Evolutionary conservation across 805 yeast species (phyloP).

Genomic region (Pichia sporocuriosa): DNA sequence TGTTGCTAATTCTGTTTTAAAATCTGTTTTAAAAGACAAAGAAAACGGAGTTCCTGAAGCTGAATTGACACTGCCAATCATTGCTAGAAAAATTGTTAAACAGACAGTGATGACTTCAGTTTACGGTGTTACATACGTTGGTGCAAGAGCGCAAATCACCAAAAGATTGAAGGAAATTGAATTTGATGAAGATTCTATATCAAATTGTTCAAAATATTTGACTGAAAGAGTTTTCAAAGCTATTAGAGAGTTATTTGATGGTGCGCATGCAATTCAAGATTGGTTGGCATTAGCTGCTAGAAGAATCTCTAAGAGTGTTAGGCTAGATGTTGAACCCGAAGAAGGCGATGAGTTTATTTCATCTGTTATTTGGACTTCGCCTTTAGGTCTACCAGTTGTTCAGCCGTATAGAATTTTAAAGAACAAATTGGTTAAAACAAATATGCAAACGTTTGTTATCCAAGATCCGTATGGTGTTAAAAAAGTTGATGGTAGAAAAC

Average conservation of each 20-base stretch:
- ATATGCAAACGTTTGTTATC: constrained; percentile 80
- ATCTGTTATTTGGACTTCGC: constrained; percentile 96
- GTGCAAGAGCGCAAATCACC: constrained; percentile 84
- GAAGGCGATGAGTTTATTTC: constrained; percentile 64
- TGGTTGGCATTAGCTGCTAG: constrained; percentile 90
- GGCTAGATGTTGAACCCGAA: constrained; percentile 53
- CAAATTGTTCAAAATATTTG: constrained; percentile 49
- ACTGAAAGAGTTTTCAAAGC: constrained; percentile 76
- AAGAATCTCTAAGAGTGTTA: constrained; percentile 68
- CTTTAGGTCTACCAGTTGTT: constrained; percentile 90
- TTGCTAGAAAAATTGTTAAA: constrained; percentile 83
- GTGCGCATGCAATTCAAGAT: constrained; percentile 93
- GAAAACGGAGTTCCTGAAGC: constrained; percentile 51
- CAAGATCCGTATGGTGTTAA: constrained; percentile 80
- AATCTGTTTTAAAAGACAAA: constrained; percentile 47
- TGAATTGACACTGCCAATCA: constrained; percentile 46
- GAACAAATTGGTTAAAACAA: constrained; percentile 65
- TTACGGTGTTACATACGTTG: constrained; percentile 91
- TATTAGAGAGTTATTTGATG: constrained; percentile 75
- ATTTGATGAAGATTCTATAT: constrained; percentile 34
- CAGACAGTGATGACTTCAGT: constrained; percentile 98
- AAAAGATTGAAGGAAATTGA: constrained; percentile 62
- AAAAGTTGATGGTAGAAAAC: constrained; percentile 83
- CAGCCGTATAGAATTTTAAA: constrained; percentile 83
- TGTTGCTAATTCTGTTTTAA: constrained; percentile 59